Conservation (phyloP, 306 rosid species). For the Glycine soja region DNA sequence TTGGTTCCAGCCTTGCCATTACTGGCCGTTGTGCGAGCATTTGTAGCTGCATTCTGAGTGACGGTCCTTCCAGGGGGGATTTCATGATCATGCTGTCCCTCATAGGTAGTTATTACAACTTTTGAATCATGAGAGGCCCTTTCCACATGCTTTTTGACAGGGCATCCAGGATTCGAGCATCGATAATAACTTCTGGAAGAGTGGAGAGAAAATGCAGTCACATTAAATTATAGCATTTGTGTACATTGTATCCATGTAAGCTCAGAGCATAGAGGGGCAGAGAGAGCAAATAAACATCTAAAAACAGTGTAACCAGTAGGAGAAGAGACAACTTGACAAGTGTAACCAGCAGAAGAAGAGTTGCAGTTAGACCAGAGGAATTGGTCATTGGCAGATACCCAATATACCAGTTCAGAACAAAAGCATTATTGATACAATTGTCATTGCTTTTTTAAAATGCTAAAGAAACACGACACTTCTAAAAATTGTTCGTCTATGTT, state of each 20-base stretch:
- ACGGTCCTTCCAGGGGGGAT: constrained; percentile 64
- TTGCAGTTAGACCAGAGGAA: constrained; percentile 7
- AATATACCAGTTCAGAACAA: constrained; percentile 25
- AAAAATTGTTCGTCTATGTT: neutral
- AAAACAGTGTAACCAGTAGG: neutral
- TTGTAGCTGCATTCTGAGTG: constrained; percentile 55
- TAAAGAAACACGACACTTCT: constrained; percentile 13
- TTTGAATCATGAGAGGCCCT: constrained; percentile 76
- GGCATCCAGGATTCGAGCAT: constrained; percentile 79
- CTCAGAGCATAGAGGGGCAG: too few relatives aligned
- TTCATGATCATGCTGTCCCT: constrained; percentile 83
- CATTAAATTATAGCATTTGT: too few relatives aligned
- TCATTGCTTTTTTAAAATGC: constrained; percentile 9
- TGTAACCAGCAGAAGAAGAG: neutral
- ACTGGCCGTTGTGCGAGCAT: constrained; percentile 35
- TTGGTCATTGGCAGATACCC: constrained; percentile 24
- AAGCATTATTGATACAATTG: neutral
- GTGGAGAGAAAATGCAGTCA: too few relatives aligned
- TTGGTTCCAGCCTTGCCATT: constrained; percentile 48
- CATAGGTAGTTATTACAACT: constrained; percentile 79
- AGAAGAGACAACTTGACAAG: constrained; percentile 3
- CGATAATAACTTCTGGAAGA: too few relatives aligned
- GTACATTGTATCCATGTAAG: too few relatives aligned
- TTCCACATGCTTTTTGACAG: constrained; percentile 88
- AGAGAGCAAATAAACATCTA: too few relatives aligned